Evolutionary conservation across 768 basidiomycete genomes (phyloP).

Genomic region (Megacollybia marginata): DNA sequence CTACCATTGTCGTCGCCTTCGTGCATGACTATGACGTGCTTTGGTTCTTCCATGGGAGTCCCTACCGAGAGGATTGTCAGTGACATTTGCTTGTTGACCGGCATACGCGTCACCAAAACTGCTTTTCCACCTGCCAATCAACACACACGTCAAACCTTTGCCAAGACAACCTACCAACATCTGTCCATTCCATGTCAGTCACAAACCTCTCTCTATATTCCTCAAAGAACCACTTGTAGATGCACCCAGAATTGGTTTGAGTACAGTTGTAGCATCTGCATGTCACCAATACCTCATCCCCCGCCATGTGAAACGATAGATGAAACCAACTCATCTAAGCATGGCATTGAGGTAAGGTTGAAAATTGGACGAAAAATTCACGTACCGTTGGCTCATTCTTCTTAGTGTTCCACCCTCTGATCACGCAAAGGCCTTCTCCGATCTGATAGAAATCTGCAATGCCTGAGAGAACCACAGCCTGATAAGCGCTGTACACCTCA

Average conservation of each 20-base stretch:
- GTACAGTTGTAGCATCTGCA: not conserved
- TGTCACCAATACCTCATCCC: not conserved
- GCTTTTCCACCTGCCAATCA: no score
- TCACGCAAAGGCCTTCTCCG: not conserved
- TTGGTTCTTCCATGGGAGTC: not conserved
- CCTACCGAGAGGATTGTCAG: not conserved
- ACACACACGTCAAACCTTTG: not conserved
- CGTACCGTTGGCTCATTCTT: not conserved
- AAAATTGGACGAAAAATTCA: no score
- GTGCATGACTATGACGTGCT: no score
- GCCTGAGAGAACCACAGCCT: not conserved
- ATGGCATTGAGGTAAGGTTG: no score
- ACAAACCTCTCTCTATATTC: no score
- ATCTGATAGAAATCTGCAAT: not conserved
- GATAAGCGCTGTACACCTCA: not conserved
- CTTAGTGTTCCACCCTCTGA: not conserved
- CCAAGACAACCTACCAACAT: no score
- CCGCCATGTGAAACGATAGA: not conserved
- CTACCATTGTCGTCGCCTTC: not conserved
- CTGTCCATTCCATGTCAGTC: no score
- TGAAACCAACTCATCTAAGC: no score
- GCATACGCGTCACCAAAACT: not conserved
- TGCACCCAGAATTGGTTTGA: no score
- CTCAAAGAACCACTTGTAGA: not conserved
- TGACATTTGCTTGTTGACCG: not conserved